These are phyloP conservation scores for Elymus sibiricus DNA, from an alignment of 176 grass and related monocot species.

Conservation along the genomic window DNA sequence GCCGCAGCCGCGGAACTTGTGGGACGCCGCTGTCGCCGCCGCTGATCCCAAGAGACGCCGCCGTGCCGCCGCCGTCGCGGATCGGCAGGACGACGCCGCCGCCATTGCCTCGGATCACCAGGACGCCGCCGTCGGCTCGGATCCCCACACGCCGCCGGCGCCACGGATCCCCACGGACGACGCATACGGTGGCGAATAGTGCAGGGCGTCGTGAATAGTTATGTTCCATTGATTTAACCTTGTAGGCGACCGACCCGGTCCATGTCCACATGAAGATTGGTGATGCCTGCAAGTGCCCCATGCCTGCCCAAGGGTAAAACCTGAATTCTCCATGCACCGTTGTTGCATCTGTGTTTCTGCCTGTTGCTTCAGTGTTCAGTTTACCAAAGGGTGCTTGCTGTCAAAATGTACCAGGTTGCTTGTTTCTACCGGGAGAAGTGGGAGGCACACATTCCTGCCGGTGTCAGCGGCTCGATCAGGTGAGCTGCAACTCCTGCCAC, in stretches of 20 bases:
- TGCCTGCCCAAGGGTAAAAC: slow-evolving; percentile 13
- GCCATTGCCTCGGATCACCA: too few species aligned
- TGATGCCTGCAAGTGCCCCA: background rate
- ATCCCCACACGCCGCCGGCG: too few species aligned
- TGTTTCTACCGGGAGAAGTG: slow-evolving; percentile 23
- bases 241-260: background rate
- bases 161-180: too few species aligned
- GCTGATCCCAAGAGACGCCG: too few species aligned
- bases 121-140: too few species aligned
- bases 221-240: background rate
- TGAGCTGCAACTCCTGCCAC: background rate
- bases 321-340: background rate
- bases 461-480: slow-evolving; percentile 42
- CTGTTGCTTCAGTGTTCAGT: background rate
- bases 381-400: background rate
- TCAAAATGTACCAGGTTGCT: slow-evolving; percentile 15
- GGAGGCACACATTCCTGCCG: background rate
- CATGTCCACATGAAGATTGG: slow-evolving; percentile 1
- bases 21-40: too few species aligned
- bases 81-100: too few species aligned
- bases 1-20: too few species aligned
- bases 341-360: background rate
- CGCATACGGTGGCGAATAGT: too few species aligned
- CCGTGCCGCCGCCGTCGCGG: too few species aligned
- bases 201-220: too few species aligned